Base-by-base conservation (phyloP, 2,329 filamentous ascomycete genomes). In the Hypoxylon sp. region DNA sequence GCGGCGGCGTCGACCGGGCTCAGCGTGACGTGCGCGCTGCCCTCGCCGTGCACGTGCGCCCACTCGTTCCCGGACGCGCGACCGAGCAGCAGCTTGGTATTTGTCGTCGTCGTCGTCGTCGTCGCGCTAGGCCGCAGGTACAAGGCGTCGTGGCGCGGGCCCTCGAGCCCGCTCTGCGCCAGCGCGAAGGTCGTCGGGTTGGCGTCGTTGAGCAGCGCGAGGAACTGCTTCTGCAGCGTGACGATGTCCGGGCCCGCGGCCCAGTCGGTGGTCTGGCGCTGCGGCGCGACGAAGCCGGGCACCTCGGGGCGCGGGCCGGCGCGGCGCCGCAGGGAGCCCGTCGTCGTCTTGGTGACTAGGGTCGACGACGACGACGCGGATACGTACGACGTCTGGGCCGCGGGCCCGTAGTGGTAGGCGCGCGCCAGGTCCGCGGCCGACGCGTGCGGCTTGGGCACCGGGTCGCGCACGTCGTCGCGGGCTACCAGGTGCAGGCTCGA, bases 41-140 rank as follows among this genome's bases (percentile, higher is more conserved):
- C 69, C 50, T 76, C 74, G 7, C 47, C 47, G 48, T 76, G 74
- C 15, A 71, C 63, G 51, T 77, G 74, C 4, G 62, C 62, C 8
- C 70, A 64, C 62, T 77, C 74, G 5, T 67, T 67, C 5, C 32
- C 42, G 3, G 59, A 53, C 6, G 25, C 38, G 16, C 36, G 26
- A 30, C 65, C 48, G 29, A 61, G 59, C 31, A 55, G 57, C 7
- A 9, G 36, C 3, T 17, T 17, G 44, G 4, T 34, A 8, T 8
- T 38, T 13, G 7, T 9, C 11, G 16, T 19, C 26, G 12, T 2
- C 2, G 12, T 7, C 6, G 16, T 11, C 16, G 9, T 15, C 25
- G n/a, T 2, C 40, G 21, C 30, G n/a, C 4, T 25, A 2, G 41
- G 9, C 4, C 43, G 45, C 8, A 60, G 55, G 41, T 43, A 74